Evolutionary conservation across 768 basidiomycete genomes (phyloP).

Genomic region (Boletus vermiculosoides): DNA sequence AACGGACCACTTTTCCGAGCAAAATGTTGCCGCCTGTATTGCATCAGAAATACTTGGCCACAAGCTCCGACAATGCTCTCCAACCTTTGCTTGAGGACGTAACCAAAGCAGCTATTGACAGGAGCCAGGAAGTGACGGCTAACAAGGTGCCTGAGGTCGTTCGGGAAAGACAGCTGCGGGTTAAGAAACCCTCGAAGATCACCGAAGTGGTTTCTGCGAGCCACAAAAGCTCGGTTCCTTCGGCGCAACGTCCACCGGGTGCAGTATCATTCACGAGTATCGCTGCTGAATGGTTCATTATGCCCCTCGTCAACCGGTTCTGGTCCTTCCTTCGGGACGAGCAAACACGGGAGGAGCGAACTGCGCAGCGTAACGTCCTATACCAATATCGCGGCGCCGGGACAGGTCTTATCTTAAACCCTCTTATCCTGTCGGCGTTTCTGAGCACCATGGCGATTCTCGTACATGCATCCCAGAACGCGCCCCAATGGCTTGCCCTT

Average conservation of each 20-base stretch:
- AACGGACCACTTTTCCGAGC: constrained; percentile 66
- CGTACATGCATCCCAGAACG: constrained; percentile 78
- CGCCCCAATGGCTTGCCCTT: constrained; percentile 76
- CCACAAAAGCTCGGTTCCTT: constrained; percentile 17
- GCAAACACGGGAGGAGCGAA: constrained; percentile 70
- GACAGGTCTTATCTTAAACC: constrained; percentile 78
- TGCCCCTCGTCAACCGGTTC: constrained; percentile 90
- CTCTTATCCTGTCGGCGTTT: constrained; percentile 73
- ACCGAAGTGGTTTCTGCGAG: constrained; percentile 37
- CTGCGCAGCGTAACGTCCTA: constrained; percentile 52
- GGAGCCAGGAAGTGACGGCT: constrained; percentile 50
- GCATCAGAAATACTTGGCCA: constrained; percentile 64
- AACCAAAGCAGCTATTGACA: constrained; percentile 60
- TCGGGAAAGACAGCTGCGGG: constrained; percentile 72
- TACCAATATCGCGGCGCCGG: constrained; percentile 69
- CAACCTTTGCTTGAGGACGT: constrained; percentile 63
- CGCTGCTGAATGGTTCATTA: constrained; percentile 85
- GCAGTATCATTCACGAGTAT: constrained; percentile 57
- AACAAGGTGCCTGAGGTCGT: constrained; percentile 59
- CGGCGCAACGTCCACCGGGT: constrained; percentile 4
- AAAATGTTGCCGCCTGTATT: constrained; percentile 71
- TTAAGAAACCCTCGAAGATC: constrained; percentile 50
- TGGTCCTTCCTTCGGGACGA: constrained; percentile 92
- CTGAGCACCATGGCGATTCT: constrained; percentile 75
- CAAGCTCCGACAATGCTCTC: constrained; percentile 42